Conservation (phyloP, 345 rosid genomes). For the Gossypium turneri region DNA sequence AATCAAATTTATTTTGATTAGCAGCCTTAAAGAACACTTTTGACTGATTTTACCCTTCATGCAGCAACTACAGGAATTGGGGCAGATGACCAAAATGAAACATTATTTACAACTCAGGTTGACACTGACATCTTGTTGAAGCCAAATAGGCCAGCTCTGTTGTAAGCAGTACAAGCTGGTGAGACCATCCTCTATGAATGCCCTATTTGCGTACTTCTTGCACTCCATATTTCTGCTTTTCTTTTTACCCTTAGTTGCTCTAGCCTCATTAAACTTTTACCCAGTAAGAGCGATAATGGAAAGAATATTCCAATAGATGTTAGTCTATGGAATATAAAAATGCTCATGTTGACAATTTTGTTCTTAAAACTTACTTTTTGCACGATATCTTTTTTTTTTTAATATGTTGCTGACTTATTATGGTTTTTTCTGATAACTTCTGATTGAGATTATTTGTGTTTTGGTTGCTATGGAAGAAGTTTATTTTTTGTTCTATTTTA, state of each 20-base stretch:
- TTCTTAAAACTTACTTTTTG: not conserved
- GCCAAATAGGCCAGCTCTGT: conserved; percentile 80
- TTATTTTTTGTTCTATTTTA: not conserved
- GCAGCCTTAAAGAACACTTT: conserved; percentile 6
- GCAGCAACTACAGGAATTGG: conserved; percentile 29
- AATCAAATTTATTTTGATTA: conserved; percentile 12
- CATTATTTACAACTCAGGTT: conserved; percentile 49
- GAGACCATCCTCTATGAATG: conserved; percentile 21
- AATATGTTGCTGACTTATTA: not conserved
- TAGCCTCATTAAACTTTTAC: not conserved
- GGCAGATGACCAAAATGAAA: conserved; percentile 38
- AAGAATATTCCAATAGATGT: not conserved
- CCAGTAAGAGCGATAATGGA: not conserved
- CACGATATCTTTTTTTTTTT: not conserved
- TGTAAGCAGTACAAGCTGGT: conserved; percentile 99
- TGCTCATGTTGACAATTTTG: conserved; percentile 2
- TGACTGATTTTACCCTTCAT: conserved; percentile 6
- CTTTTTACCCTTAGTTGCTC: conserved; percentile 1
- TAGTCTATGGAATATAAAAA: not conserved
- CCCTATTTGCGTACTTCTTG: not conserved
- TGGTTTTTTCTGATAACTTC: not conserved
- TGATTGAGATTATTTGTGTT: conserved; percentile 5
- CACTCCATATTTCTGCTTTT: not conserved
- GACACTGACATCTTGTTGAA: conserved; percentile 43
- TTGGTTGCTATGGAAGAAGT: conserved; percentile 1